phyloP scores from a whole-genome alignment of 805 yeast genomes.

The Cyberlindnera amylophila region DNA sequence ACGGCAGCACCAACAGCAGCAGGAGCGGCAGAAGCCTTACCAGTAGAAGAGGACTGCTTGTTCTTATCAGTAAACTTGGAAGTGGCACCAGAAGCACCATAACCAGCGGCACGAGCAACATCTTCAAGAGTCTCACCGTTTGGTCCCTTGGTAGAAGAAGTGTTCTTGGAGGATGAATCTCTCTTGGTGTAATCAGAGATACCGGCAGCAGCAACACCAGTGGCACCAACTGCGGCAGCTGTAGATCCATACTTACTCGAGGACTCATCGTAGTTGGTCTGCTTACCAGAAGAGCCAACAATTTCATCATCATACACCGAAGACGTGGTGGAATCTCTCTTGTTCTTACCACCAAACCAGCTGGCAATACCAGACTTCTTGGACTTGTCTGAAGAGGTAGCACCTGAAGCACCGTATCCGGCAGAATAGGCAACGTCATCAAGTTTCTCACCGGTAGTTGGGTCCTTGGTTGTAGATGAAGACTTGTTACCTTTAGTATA shows the following conservation, averaged over 20 bases:
- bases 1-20: slow-evolving; percentile 1
- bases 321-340: slow-evolving; percentile 5
- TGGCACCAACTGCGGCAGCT: neutral
- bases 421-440: slow-evolving; percentile 14
- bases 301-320: slow-evolving; percentile 4
- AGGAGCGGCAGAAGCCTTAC: slow-evolving; percentile 1
- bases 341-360: slow-evolving; percentile 6
- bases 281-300: slow-evolving; percentile 4
- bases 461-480: neutral
- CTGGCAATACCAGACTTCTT: slow-evolving; percentile 1
- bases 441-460: slow-evolving; percentile 6
- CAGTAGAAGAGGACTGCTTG: neutral
- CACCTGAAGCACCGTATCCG: slow-evolving; percentile 8
- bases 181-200: slow-evolving; percentile 2
- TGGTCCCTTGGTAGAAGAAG: neutral
- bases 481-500: neutral
- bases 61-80: neutral
- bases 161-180: neutral
- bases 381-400: slow-evolving; percentile 2
- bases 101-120: slow-evolving; percentile 14
- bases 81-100: slow-evolving; percentile 7
- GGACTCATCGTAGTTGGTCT: slow-evolving; percentile 2
- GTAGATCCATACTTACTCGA: neutral
- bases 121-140: slow-evolving; percentile 9
- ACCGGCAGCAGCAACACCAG: slow-evolving; percentile 1